Evolutionary conservation across 2,329 filamentous ascomycete species (phyloP).

Genomic region (Ophiostoma piceae): DNA sequence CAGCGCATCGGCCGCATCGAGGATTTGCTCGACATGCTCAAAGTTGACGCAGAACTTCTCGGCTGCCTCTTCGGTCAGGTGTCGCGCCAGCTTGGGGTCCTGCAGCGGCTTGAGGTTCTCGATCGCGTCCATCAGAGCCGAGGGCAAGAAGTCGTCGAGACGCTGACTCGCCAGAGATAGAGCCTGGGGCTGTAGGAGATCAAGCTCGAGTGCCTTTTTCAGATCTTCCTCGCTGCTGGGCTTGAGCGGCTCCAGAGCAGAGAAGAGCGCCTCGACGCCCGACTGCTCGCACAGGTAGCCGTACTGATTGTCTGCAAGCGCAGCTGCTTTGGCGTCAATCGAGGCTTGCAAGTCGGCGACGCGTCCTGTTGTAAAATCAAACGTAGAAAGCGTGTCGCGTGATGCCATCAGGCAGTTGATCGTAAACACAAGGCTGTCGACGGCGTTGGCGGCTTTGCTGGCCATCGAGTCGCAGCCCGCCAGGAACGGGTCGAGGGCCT

Average conservation of each 20-base stretch:
- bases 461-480: constrained; percentile 67
- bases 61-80: constrained; percentile 76
- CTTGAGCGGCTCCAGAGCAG: constrained; percentile 44
- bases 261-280: constrained; percentile 61
- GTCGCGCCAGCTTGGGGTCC: constrained; percentile 64
- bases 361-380: constrained; percentile 58
- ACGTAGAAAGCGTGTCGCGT: constrained; percentile 50
- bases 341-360: constrained; percentile 51
- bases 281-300: constrained; percentile 69
- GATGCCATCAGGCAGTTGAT: constrained; percentile 66
- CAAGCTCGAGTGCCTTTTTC: constrained; percentile 49
- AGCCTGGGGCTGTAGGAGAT: constrained; percentile 53
- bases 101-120: constrained; percentile 72
- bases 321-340: constrained; percentile 51
- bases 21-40: constrained; percentile 51
- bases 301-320: constrained; percentile 63
- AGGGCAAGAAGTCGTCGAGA: constrained; percentile 86
- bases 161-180: constrained; percentile 66
- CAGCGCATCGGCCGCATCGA: constrained; percentile 43
- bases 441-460: constrained; percentile 49
- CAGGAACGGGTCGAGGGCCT: constrained; percentile 83
- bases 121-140: constrained; percentile 85
- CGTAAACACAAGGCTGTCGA: constrained; percentile 61
- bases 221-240: constrained; percentile 43
- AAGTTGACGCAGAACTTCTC: constrained; percentile 83